Evolutionary conservation across 176 grass and related monocot species (phyloP), one percentile per base, ranked within the genome.

Genomic region (Echinochloa phyllopogon): DNA sequence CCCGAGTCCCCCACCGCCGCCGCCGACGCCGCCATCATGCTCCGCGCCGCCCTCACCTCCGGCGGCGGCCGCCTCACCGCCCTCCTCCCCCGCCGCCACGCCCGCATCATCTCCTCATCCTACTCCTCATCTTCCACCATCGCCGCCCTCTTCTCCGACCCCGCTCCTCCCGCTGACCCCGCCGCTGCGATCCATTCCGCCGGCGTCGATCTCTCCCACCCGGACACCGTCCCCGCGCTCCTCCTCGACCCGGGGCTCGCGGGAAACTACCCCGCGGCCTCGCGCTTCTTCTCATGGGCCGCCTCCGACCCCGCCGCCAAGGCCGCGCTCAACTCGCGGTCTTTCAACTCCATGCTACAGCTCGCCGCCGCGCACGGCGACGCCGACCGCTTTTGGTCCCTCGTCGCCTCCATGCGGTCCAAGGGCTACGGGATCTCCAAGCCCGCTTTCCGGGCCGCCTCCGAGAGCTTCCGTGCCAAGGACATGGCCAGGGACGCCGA

Each of bases 331-430:
- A 90, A 94, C 81, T 92, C 81, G 11, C 78, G 79, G 43, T 87
- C 87, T 67, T 94, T 87, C 74, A 92, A 97, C 75, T 86, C 79
- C 44, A 88, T 97, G 88, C 92, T 97, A 55, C 65, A 89, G 68
- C 87, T 94, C 41, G 72, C 93, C n/a, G 87, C 90, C 5, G 81
- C 69, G n/a, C 66, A 89, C 45, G 81, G 90, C 70, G 79, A 79
- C 33, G 83, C 80, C 23, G 81, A 89, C 50, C 82, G 84, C 24
- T 94, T 92, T 75, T 91, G 88, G 95, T 87, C 81, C 1, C 77
- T 94, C 60, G 84, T 94, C 57, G 57, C 65, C 23, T 76, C 72
- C 57, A 94, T 94, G 95, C 84, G 74, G 42, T 65, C 87, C 67
- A 97, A 66, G 80, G 92, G 92, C 4, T 97, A 92, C 27, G 90